Evolutionary conservation across 2,329 filamentous ascomycete genomes (phyloP).

Genomic region (Ascochyta pisi): DNA sequence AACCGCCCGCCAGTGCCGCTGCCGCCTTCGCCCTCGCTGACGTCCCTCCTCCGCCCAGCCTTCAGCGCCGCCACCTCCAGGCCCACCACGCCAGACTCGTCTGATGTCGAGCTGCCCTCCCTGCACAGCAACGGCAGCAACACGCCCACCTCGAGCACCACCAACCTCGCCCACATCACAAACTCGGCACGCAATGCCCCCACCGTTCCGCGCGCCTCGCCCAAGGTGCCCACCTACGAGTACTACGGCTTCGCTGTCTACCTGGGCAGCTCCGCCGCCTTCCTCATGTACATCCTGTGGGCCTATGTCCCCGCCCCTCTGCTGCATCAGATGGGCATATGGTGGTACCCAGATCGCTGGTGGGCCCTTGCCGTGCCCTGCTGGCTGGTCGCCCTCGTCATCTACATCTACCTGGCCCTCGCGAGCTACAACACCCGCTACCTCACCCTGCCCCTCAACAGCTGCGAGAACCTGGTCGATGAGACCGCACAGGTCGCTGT

Average conservation of each 20-base stretch:
- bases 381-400: constrained; percentile 84
- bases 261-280: constrained; percentile 82
- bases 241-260: constrained; percentile 99
- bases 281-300: constrained; percentile 78
- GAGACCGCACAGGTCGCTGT: constrained; percentile 85
- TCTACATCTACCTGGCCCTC: constrained; percentile 94
- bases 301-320: constrained; percentile 91
- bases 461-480: constrained; percentile 89
- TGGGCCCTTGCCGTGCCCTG: constrained; percentile 93
- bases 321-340: constrained; percentile 88
- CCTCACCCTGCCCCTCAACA: constrained; percentile 79
- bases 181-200: constrained; percentile 65
- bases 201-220: constrained; percentile 81
- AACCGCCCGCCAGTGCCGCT: constrained; percentile 94
- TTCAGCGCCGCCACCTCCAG: constrained; percentile 68
- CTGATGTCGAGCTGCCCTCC: constrained; percentile 72
- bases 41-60: constrained; percentile 80
- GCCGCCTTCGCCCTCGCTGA: constrained; percentile 89
- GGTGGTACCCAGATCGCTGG: constrained; percentile 98
- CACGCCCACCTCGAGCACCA: constrained; percentile 55
- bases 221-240: constrained; percentile 98
- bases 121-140: constrained; percentile 28
- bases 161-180: constrained; percentile 65
- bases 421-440: constrained; percentile 90
- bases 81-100: constrained; percentile 92